Evolutionary conservation across 176 grass and related monocot species (phyloP).

Genomic region (Elaeis guineensis): DNA sequence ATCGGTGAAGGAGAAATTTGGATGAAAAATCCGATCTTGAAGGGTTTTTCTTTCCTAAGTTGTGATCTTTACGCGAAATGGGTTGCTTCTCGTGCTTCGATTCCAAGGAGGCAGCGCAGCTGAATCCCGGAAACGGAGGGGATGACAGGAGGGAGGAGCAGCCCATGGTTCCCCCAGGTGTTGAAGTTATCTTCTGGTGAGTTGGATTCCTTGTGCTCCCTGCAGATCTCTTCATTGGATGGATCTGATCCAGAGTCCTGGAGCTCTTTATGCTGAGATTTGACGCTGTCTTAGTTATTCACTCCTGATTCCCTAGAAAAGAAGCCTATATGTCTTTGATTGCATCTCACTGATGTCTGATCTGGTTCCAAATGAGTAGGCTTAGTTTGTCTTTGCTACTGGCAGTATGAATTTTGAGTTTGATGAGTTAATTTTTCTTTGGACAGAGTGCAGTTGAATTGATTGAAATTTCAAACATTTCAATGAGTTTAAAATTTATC

Average conservation of each 20-base stretch:
- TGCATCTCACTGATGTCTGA: too few relatives aligned
- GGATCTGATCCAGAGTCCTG: slow-evolving; percentile 24
- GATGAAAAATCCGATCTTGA: neutral
- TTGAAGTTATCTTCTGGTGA: slow-evolving; percentile 31
- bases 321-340: too few relatives aligned
- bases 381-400: neutral
- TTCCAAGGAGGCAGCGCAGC: slow-evolving; percentile 28
- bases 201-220: neutral
- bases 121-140: slow-evolving; percentile 18
- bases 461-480: too few relatives aligned
- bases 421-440: neutral
- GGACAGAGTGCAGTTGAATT: too few relatives aligned
- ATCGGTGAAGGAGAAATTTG: slow-evolving; percentile 3
- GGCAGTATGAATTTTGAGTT: slow-evolving; percentile 9
- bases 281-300: too few relatives aligned
- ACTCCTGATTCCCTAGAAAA: too few relatives aligned
- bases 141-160: slow-evolving; percentile 23
- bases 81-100: slow-evolving; percentile 87
- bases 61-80: slow-evolving; percentile 23
- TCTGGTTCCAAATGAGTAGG: neutral
- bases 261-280: too few relatives aligned
- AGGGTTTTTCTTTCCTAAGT: neutral
- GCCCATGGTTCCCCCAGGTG: slow-evolving; percentile 22
- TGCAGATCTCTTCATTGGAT: slow-evolving; percentile 12
- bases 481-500: too few relatives aligned